Evolutionary conservation across 2,329 filamentous ascomycete genomes (phyloP).

Genomic region (Stagonosporopsis chrysanthemi): DNA sequence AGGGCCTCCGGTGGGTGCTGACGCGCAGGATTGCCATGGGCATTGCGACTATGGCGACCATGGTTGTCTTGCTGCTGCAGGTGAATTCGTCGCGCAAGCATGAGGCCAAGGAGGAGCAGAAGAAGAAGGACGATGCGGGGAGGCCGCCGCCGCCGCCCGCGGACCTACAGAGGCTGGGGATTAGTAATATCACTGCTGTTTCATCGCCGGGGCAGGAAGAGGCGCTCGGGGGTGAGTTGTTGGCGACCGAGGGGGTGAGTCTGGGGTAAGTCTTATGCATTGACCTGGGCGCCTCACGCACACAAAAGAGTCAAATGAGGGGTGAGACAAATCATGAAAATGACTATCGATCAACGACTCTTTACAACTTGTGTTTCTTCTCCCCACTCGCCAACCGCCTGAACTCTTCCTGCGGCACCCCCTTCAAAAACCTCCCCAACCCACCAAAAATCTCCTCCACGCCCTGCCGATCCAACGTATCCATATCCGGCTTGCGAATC

Average conservation of each 20-base stretch:
- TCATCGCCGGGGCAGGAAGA: slow-evolving; percentile 23
- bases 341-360: too few species aligned
- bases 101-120: slow-evolving; percentile 49
- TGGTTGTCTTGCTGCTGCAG: slow-evolving; percentile 17
- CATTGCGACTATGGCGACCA: slow-evolving; percentile 35
- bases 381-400: slow-evolving; percentile 81
- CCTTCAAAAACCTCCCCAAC: slow-evolving; percentile 78
- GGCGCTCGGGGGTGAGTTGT: slow-evolving; percentile 39
- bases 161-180: neutral
- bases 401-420: slow-evolving; percentile 89
- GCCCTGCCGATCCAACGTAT: slow-evolving; percentile 77
- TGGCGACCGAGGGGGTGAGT: slow-evolving; percentile 44
- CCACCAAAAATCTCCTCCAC: slow-evolving; percentile 86
- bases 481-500: slow-evolving; percentile 75
- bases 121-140: slow-evolving; percentile 44
- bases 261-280: slow-evolving; percentile 29
- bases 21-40: slow-evolving; percentile 68
- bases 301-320: too few species aligned
- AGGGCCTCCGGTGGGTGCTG: slow-evolving; percentile 86
- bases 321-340: too few species aligned
- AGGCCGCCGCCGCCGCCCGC: slow-evolving; percentile 4
- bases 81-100: slow-evolving; percentile 32
- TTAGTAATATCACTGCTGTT: neutral
- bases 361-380: slow-evolving; percentile 93
- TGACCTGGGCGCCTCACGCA: too few species aligned